Conservation (phyloP, 2,329 filamentous ascomycete species). For the Trichophyton mentagrophytes region DNA sequence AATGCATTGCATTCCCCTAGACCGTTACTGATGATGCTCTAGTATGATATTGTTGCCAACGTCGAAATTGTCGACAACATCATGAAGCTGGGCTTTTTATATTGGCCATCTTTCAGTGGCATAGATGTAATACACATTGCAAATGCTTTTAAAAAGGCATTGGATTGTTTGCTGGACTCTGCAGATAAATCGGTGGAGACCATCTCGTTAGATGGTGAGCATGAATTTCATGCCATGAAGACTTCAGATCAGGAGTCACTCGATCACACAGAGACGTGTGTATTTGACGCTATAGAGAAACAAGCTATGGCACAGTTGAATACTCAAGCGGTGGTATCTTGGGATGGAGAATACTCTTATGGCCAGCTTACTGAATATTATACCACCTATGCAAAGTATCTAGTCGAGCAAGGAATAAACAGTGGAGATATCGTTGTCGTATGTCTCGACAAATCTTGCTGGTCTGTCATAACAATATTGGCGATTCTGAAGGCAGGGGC, state of each 20-base stretch:
- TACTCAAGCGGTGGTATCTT: constrained; percentile 17
- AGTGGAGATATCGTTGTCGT: constrained; percentile 3
- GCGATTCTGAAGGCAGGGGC: constrained; percentile 7
- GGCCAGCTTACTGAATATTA: constrained; percentile 20
- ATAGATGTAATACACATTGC: constrained; percentile 5
- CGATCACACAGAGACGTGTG: neutral
- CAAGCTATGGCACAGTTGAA: constrained; percentile 1
- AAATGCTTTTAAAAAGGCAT: constrained; percentile 5
- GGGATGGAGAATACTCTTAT: constrained; percentile 22
- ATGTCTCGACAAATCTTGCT: constrained; percentile 8
- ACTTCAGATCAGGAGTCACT: neutral
- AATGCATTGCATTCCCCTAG: neutral
- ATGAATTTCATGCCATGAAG: neutral
- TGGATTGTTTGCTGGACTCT: constrained; percentile 4
- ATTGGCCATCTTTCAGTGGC: constrained; percentile 9
- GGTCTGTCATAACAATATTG: constrained; percentile 6
- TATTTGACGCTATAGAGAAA: constrained; percentile 4
- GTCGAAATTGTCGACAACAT: constrained; percentile 6
- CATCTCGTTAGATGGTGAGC: constrained; percentile 2
- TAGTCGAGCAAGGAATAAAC: constrained; percentile 1
- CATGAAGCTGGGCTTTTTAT: constrained; percentile 7
- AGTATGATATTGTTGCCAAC: constrained; percentile 10
- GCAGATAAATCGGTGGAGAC: neutral
- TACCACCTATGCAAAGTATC: constrained; percentile 15
- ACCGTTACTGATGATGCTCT: neutral